These are phyloP conservation scores for Psilocybe cyanescens DNA, from an alignment of 768 basidiomycete species.

Conservation along the genomic window DNA sequence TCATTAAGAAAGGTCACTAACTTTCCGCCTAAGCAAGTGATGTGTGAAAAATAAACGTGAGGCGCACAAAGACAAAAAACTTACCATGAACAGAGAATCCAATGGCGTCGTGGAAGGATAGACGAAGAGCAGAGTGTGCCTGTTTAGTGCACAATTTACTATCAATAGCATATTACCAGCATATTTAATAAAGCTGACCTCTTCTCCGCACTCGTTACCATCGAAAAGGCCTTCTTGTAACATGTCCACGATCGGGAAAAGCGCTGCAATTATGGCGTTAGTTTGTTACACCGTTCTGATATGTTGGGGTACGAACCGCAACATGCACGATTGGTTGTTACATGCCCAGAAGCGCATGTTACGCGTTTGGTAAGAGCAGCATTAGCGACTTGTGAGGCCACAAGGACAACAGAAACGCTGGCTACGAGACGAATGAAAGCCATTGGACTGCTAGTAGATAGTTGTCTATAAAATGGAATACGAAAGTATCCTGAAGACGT, in stretches of 20 bases:
- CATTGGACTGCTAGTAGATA: slow-evolving; percentile 5
- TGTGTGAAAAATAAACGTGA: no score
- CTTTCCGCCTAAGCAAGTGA: background rate
- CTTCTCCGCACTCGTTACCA: slow-evolving; percentile 20
- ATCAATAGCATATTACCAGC: background rate
- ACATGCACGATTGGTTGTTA: slow-evolving; percentile 22
- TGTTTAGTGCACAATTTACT: background rate
- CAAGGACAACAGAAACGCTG: slow-evolving; percentile 12
- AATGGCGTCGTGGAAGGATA: slow-evolving; percentile 24
- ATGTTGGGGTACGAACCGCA: slow-evolving; percentile 12
- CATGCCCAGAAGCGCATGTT: slow-evolving; percentile 24
- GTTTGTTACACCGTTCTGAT: background rate
- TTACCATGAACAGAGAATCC: slow-evolving; percentile 14
- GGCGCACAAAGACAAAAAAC: no score
- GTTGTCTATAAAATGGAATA: background rate
- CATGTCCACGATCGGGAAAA: slow-evolving; percentile 20
- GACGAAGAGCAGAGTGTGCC: slow-evolving; percentile 21
- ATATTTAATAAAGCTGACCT: background rate
- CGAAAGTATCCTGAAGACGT: background rate
- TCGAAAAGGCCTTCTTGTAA: slow-evolving; percentile 20
- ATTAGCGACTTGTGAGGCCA: slow-evolving; percentile 8
- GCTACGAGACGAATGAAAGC: slow-evolving; percentile 16
- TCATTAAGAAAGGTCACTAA: background rate
- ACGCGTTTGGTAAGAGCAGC: slow-evolving; percentile 24
- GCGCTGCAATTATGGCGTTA: background rate